Evolutionary conservation across 345 rosid species (phyloP).

Genomic region (Eucalyptus melliodora): DNA sequence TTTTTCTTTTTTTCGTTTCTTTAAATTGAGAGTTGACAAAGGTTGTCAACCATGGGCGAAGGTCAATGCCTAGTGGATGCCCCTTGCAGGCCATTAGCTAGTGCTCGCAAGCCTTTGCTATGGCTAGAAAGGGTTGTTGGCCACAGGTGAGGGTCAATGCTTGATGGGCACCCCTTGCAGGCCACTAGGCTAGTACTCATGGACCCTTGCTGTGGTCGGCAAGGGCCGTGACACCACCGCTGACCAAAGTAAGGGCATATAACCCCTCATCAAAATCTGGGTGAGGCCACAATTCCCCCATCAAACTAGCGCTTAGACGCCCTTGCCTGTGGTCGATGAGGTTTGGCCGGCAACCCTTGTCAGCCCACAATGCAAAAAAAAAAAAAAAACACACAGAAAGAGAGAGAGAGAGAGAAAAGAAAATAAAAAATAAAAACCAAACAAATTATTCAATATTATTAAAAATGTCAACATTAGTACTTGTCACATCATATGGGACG

Average conservation of each 20-base stretch:
- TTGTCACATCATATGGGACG: neutral
- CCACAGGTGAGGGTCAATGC: neutral
- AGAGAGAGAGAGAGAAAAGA: too few relatives aligned
- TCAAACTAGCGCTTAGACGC: neutral
- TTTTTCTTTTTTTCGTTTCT: too few relatives aligned
- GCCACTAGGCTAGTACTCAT: too few relatives aligned
- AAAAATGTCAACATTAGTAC: too few relatives aligned
- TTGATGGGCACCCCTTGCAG: neutral
- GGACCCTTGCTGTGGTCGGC: neutral
- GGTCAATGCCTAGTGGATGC: neutral
- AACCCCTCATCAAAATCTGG: neutral
- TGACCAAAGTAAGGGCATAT: neutral
- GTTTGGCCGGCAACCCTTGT: neutral
- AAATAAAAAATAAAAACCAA: too few relatives aligned
- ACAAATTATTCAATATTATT: too few relatives aligned
- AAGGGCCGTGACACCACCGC: neutral
- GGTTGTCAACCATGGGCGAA: neutral
- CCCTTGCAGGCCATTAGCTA: neutral
- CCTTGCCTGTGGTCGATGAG: too few relatives aligned
- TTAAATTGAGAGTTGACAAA: neutral
- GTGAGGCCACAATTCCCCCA: neutral
- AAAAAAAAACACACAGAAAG: too few relatives aligned
- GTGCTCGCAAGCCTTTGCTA: neutral
- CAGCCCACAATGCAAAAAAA: neutral
- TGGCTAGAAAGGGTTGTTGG: neutral